Base-by-base conservation (phyloP, 2,329 filamentous ascomycete genomes). In the Ciborinia camelliae region DNA sequence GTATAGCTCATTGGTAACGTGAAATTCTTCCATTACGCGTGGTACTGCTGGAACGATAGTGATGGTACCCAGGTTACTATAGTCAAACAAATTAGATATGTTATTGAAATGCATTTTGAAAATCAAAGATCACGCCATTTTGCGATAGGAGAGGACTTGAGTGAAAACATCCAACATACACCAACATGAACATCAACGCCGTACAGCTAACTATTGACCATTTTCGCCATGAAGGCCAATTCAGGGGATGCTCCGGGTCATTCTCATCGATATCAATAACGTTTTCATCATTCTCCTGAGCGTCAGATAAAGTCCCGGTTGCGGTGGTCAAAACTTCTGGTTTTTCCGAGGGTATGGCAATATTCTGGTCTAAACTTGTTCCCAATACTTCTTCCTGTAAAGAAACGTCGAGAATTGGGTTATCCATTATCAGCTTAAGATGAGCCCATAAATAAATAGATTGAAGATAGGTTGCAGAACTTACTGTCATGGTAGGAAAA, bases 181-280 rank as follows among this genome's bases (percentile, higher is more conserved):
- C 10, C 23, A 63, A 35, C n/a, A 52, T 55, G 20, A 43, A 41
- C 41, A 63, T 63, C 15, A 51, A 23, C 4, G 61, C 47, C 5
- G 48, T 52, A 55, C 32, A 52, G 15, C 47, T 37, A 10, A 55
- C 41, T 2, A 63, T 45, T 28, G 61, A 63, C 61, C 51, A 63
- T 23, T 63, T 63, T 3, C 30, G 18, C 41, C 51, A 53, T 8
- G 30, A 6, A 0, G 39, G 39, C 61, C 61, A 55, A 4, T 55
- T 63, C 12, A 55, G 61, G 3, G 61, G 51, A n/a, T 63, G 28
- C 28, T 37, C 61, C 2, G 51, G 39, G 10, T 55, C 60, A n/a
- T 63, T 41, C 8, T 55, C 51, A 2, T 54, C 60, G 7, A 63
- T 45, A 32, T 63, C 60, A 14, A 63, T 9, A 26, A 62, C 15